Base-by-base conservation (phyloP, 768 basidiomycete genomes). In the Lyophyllum atratum region DNA sequence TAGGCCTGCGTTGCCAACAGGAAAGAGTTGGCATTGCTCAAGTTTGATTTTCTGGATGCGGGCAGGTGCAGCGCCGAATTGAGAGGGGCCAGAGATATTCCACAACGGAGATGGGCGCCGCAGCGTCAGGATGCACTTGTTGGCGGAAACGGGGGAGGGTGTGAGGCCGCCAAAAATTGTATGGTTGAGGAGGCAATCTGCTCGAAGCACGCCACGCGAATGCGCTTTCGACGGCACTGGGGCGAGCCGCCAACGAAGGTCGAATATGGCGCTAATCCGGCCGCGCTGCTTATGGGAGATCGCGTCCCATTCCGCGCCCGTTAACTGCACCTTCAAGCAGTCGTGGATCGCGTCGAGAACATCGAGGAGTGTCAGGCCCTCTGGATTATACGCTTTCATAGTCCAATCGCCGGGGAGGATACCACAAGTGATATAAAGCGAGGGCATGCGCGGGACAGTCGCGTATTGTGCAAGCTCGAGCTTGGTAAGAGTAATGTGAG, bases 161-260 rank as follows among this genome's bases (percentile, higher is more conserved):
- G 80, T 75, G 49, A 86, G 66, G n/a, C 85, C 85, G 5, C 75
- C 82, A 54, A 85, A 86, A 45, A 72, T 52, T 14, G 77, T 79
- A 49, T 81, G 80, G 50, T 70, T 69, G 34, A 81, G 71, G 25
- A 86, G 58, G 61, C 74, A 81, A 55, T 86, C 85, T 26, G 77
- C 69, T 26, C 83, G 73, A 60, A 77, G 66, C 1, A 84, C 69
- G 7, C 84, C 84, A 4, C 68, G 66, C 10, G 66, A 63, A 22
- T 74, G 75, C 21, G 72, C 69, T 47, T 54, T 66, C 15, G 64
- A 60, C 25, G 76, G 76, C 54, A 79, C 59, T 4, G 59, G 59
- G 2, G 80, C 73, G 11, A 67, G 64, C 21, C 65, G 67, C 72
- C 82, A 84, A 11, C 85, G 80, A 22, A 67, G 60, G 40, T 82